Percentiles rank a stretch among this genome's conserved stretches.
Evolutionary conservation across 257 asterid species (phyloP).

Genomic region (Solanum corneliomulleri): DNA sequence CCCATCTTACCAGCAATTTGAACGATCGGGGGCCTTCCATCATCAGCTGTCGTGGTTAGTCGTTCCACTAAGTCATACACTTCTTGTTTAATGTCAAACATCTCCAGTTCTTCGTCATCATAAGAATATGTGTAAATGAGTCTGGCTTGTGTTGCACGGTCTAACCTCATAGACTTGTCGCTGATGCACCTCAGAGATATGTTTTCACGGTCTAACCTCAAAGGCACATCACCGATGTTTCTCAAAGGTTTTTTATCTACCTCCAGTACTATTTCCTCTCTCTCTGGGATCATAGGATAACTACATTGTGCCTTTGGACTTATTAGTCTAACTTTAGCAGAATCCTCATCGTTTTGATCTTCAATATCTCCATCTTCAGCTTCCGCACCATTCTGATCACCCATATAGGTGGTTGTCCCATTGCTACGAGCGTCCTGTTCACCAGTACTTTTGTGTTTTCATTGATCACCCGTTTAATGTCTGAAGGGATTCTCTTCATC

Average conservation of each 20-base stretch:
- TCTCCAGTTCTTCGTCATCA: constrained; percentile 2
- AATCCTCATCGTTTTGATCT: neutral
- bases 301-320: neutral
- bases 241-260: neutral
- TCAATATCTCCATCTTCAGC: neutral
- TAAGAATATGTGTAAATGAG: constrained; percentile 1
- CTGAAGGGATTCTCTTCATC: neutral
- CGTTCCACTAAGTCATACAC: neutral
- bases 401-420: neutral
- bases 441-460: neutral
- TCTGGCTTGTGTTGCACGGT: neutral
- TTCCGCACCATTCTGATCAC: neutral
- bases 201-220: neutral
- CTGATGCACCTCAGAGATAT: neutral
- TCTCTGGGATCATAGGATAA: neutral
- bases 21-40: neutral
- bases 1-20: constrained; percentile 18
- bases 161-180: neutral
- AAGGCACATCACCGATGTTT: neutral
- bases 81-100: neutral
- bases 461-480: neutral
- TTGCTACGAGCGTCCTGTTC: neutral
- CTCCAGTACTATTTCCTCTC: neutral
- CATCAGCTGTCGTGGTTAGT: neutral
- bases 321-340: neutral